These are phyloP conservation scores for Myxozyma neglecta DNA, from an alignment of 805 yeast genomes.

Conservation along the genomic window DNA sequence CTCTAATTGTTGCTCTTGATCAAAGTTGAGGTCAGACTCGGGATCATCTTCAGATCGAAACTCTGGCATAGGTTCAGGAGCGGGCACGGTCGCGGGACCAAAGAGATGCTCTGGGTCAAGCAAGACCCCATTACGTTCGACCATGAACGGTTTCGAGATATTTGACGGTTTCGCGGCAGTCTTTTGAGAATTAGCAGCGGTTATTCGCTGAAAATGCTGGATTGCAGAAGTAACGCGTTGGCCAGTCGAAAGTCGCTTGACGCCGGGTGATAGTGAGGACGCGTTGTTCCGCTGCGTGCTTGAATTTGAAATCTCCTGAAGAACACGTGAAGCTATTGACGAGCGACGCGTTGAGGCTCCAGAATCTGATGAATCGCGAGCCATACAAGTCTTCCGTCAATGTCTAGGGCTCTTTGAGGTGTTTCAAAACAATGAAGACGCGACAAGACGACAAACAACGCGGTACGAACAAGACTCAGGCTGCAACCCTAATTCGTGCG, in stretches of 20 bases:
- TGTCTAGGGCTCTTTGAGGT: not conserved
- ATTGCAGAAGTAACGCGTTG: slow-evolving; percentile 26
- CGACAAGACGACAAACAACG: too few species aligned
- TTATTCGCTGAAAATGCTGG: slow-evolving; percentile 21
- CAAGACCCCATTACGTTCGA: slow-evolving; percentile 5
- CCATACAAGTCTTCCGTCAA: not conserved
- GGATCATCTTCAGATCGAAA: not conserved
- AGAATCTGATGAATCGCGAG: not conserved
- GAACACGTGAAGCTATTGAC: slow-evolving; percentile 16
- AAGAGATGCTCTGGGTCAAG: not conserved
- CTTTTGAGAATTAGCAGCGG: not conserved
- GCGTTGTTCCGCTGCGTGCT: not conserved
- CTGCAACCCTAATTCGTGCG: not conserved
- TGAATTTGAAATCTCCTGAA: slow-evolving; percentile 19
- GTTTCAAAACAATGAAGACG: not conserved
- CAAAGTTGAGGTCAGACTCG: not conserved
- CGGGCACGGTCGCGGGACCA: not conserved
- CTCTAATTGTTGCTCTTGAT: not conserved
- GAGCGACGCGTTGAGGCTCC: slow-evolving; percentile 6
- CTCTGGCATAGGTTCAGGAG: not conserved
- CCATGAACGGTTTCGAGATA: slow-evolving; percentile 11
- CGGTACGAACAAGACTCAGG: not conserved
- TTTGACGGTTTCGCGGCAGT: not conserved
- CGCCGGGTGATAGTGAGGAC: slow-evolving; percentile 6
- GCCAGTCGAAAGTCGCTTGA: slow-evolving; percentile 7